Conservation (phyloP, 2,329 filamentous ascomycete species). For the Escovopsis sp. region DNA sequence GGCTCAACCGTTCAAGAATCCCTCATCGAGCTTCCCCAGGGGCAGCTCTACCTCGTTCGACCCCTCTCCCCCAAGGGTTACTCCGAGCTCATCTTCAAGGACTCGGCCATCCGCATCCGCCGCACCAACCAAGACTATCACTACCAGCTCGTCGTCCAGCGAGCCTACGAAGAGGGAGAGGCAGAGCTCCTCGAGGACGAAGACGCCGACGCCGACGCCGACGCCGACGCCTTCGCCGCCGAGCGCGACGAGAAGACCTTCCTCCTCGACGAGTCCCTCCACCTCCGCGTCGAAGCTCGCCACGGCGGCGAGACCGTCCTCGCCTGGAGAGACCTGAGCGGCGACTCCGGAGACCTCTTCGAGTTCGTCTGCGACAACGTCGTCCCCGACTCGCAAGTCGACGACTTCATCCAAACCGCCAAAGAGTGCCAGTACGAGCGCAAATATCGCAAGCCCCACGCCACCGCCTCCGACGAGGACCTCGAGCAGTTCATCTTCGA, state of each 20-base stretch:
- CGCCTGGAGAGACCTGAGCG: conserved; percentile 89
- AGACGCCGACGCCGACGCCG: conserved; percentile 62
- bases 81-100: conserved; percentile 97
- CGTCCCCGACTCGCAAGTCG: conserved; percentile 53
- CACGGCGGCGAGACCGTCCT: conserved; percentile 72
- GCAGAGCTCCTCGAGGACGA: conserved; percentile 83
- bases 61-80: conserved; percentile 93
- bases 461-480: conserved; percentile 68
- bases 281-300: conserved; percentile 71
- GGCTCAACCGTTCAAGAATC: conserved; percentile 77
- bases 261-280: conserved; percentile 79
- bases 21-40: conserved; percentile 85
- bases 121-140: conserved; percentile 90
- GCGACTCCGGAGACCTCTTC: conserved; percentile 88
- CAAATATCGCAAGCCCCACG: conserved; percentile 70
- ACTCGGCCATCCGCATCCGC: conserved; percentile 82
- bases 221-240: conserved; percentile 55
- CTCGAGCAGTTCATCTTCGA: conserved; percentile 70
- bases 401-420: conserved; percentile 67
- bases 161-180: conserved; percentile 94
- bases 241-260: conserved; percentile 98
- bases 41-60: conserved; percentile 92
- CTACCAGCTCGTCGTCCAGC: conserved; percentile 91
- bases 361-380: conserved; percentile 87
- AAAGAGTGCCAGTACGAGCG: conserved; percentile 95